Evolutionary conservation across 2,329 filamentous ascomycete species (phyloP), one percentile per base, ranked within the genome.

Genomic region (Graphilbum sp.): DNA sequence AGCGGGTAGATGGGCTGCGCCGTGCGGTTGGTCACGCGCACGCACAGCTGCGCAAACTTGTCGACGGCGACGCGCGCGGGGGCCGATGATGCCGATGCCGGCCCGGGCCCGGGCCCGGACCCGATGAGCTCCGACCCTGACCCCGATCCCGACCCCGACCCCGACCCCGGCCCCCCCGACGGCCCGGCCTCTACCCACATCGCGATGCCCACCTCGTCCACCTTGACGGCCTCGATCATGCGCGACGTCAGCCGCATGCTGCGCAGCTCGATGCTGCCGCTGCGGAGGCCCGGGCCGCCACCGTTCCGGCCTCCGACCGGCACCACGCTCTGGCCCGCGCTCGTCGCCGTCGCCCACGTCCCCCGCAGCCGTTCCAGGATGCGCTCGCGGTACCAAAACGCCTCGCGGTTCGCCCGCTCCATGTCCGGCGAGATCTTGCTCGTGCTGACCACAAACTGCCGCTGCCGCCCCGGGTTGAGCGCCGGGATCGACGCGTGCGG

Each of bases 361-460:
- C 79, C 85, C 20, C 66, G 67, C 10, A 94, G 59, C 32, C 66
- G 64, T 42, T 79, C 76, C 3, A 95, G 67, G 2, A 95, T 68
- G 51, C 74, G 75, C 54, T 93, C 82, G 15, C 86, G 74, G 55
- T 85, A 94, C 87, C 87, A 95, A 54, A 95, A 95, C 0, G 78
- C 75, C 58, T 94, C 85, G 37, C 87, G 69, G 43, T 69, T 79
- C 12, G 75, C 71, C 25, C 81, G 72, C 58, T 95, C 87, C 32
- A 70, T 72, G 45, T 90, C 84, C 0, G 84, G 81, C 0, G 80
- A 78, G 40, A 87, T 73, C 49, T 82, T 82, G 51, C 74, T 77
- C 15, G 77, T 72, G 55, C 81, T 90, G 32, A 94, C 83, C 23
- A 95, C 83, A 49, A 93, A 95, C 52, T 95, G 87, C n/a, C 86